These are phyloP conservation scores for Xerocomellus intermedius DNA, from an alignment of 768 basidiomycete species.

Conservation along the genomic window DNA sequence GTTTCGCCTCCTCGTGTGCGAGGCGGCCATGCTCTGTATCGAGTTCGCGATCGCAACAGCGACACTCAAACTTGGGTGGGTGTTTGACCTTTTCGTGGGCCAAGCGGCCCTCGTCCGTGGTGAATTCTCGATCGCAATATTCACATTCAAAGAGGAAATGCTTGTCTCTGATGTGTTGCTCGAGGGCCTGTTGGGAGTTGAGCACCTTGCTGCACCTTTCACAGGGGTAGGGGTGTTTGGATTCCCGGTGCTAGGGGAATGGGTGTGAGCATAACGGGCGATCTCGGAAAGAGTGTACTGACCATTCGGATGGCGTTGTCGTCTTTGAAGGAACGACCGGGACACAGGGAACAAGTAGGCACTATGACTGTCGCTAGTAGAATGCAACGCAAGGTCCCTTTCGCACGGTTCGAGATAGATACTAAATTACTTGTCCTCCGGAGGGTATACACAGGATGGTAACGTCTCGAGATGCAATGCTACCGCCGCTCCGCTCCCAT, in stretches of 20 bases:
- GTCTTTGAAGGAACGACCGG: conserved; percentile 18
- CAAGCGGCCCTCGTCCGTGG: not conserved
- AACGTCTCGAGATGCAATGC: not conserved
- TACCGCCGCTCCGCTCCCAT: not conserved
- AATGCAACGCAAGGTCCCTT: not conserved
- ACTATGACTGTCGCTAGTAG: conserved; percentile 5
- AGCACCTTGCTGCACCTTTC: conserved; percentile 5
- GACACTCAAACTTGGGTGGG: conserved; percentile 7
- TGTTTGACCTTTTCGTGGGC: conserved; percentile 11
- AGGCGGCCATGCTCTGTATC: not conserved
- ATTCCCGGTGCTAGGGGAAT: conserved; percentile 10
- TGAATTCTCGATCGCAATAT: conserved; percentile 13
- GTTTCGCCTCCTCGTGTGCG: conserved; percentile 12
- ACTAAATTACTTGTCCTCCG: not conserved
- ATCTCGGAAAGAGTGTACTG: not conserved
- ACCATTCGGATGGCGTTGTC: conserved; percentile 12
- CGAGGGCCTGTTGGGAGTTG: conserved; percentile 6
- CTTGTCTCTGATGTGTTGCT: conserved; percentile 14
- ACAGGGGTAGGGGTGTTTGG: conserved; percentile 13
- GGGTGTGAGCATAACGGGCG: not conserved
- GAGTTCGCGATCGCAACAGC: conserved; percentile 10
- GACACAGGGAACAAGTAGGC: conserved; percentile 19
- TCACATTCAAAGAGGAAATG: conserved; percentile 16
- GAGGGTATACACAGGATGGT: too few relatives aligned
- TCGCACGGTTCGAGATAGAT: conserved; percentile 16